Conservation (phyloP, 106 monocot genomes). For the Apostasia shenzhenica region DNA sequence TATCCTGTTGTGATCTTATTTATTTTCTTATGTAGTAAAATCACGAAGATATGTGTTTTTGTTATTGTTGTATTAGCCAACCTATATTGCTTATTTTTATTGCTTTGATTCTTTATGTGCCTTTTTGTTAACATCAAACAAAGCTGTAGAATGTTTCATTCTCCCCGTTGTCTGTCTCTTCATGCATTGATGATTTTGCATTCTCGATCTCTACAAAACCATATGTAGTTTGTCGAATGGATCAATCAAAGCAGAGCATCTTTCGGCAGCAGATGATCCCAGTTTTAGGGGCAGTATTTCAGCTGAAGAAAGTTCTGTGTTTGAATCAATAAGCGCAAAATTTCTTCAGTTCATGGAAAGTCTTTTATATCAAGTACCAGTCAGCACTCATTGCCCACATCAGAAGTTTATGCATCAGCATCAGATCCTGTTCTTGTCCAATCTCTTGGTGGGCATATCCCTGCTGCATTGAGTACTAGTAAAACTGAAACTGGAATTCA, state of each 20-base stretch:
- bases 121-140: too few species aligned
- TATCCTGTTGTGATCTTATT: too few species aligned
- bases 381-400: neutral
- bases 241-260: slow-evolving; percentile 1
- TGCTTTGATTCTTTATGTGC: neutral
- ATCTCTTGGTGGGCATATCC: slow-evolving; percentile 7
- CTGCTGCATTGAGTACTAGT: slow-evolving; percentile 5
- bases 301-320: slow-evolving; percentile 1
- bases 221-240: neutral
- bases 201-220: too few species aligned
- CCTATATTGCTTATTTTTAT: too few species aligned
- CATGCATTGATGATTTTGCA: too few species aligned
- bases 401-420: slow-evolving; percentile 3
- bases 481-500: slow-evolving; percentile 9
- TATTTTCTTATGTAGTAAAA: too few species aligned
- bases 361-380: neutral
- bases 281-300: neutral
- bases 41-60: too few species aligned
- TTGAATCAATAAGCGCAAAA: neutral
- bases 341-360: slow-evolving; percentile 3
- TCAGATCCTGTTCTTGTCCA: slow-evolving; percentile 10
- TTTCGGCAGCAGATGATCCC: slow-evolving; percentile 3
- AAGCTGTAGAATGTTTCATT: too few species aligned
- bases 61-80: too few species aligned
- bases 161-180: too few species aligned